phyloP scores from a whole-genome alignment of 768 basidiomycete genomes.

The Naganishia vishniacii region DNA sequence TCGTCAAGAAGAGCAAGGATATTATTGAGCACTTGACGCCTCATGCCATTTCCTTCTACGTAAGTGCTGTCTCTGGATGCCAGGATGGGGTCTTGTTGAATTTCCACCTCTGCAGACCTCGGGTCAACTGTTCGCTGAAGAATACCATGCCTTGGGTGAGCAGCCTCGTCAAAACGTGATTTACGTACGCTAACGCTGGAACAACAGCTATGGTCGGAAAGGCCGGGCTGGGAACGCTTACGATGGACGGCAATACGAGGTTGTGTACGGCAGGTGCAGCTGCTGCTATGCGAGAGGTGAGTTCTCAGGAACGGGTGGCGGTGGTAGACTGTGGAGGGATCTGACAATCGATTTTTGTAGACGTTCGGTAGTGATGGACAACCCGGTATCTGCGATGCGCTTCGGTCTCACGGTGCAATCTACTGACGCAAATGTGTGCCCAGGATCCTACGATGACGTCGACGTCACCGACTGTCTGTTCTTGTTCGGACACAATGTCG shows the following conservation, averaged over 20 bases:
- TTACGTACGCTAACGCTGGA: neutral
- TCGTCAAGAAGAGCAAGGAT: conserved; percentile 32
- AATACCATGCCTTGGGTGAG: conserved; percentile 34
- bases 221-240: conserved; percentile 28
- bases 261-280: conserved; percentile 36
- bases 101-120: conserved; percentile 15
- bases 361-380: conserved; percentile 35
- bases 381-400: conserved; percentile 15
- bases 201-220: conserved; percentile 32
- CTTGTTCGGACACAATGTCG: conserved; percentile 35
- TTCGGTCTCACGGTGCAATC: no score
- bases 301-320: neutral
- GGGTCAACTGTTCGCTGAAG: conserved; percentile 36
- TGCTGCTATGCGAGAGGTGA: conserved; percentile 31
- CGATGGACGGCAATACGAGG: conserved; percentile 37
- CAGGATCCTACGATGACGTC: conserved; percentile 23
- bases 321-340: neutral
- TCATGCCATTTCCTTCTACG: conserved; percentile 35
- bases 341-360: conserved; percentile 9
- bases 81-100: neutral
- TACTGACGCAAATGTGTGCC: neutral
- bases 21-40: conserved; percentile 31
- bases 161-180: neutral
- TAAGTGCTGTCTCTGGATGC: neutral
- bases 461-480: conserved; percentile 31